phyloP scores from a whole-genome alignment of 805 yeast species.

The Cyberlindnera euphorbiae region DNA sequence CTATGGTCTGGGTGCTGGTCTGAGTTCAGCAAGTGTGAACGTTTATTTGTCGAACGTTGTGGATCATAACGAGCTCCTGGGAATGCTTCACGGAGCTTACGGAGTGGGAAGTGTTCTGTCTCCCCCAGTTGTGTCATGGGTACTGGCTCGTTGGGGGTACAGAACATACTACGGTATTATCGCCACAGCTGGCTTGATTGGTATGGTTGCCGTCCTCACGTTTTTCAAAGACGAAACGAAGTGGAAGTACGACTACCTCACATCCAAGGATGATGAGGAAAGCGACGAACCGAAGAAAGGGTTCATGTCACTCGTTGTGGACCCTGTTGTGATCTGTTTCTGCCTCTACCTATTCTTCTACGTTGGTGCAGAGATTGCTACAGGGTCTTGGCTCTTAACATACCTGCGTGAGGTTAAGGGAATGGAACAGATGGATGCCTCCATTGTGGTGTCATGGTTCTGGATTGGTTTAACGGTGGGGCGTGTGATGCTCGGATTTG shows the following conservation, averaged over 20 bases:
- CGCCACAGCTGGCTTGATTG: slow-evolving; percentile 16
- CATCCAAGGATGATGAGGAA: slow-evolving; percentile 15
- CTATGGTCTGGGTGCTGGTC: slow-evolving; percentile 53
- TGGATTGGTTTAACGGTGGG: slow-evolving; percentile 73
- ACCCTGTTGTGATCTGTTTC: slow-evolving; percentile 39
- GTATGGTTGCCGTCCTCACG: slow-evolving; percentile 28
- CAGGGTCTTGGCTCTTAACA: slow-evolving; percentile 71
- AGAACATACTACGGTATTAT: slow-evolving; percentile 8
- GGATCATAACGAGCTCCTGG: slow-evolving; percentile 54
- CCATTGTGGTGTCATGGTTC: slow-evolving; percentile 63
- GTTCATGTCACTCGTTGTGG: slow-evolving; percentile 23
- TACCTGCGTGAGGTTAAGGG: slow-evolving; percentile 51
- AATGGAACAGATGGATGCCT: slow-evolving; percentile 43
- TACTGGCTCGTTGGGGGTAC: slow-evolving; percentile 27
- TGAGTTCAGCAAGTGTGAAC: slow-evolving; percentile 51
- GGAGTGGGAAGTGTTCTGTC: slow-evolving; percentile 71
- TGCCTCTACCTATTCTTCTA: slow-evolving; percentile 55
- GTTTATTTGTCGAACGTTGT: slow-evolving; percentile 42
- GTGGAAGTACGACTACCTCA: slow-evolving; percentile 27
- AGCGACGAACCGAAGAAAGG: slow-evolving; percentile 15
- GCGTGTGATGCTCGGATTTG: slow-evolving; percentile 52
- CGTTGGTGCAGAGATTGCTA: slow-evolving; percentile 63
- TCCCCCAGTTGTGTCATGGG: slow-evolving; percentile 55
- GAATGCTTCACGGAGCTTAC: slow-evolving; percentile 61
- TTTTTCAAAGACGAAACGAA: slow-evolving; percentile 44